Evolutionary conservation across 495 filamentous ascomycete species (phyloP), one percentile per base, ranked within the genome.

Genomic region (Daldinia vernicosa): DNA sequence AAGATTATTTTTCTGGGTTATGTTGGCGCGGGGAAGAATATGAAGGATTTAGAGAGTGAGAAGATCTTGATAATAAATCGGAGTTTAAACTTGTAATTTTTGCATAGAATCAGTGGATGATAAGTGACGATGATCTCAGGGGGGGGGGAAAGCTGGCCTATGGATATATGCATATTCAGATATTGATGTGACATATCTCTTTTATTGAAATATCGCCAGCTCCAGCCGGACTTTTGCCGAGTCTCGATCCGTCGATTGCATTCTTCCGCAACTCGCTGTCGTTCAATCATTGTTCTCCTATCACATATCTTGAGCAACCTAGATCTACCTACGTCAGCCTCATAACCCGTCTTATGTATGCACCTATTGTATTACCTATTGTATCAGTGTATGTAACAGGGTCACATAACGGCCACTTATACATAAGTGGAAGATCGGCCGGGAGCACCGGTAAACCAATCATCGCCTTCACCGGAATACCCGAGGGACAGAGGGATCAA

Each of bases 381-480:
- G n/a, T n/a, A n/a, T n/a, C n/a, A n/a, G n/a, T n/a, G n/a, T n/a
- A n/a, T n/a, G 37, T 28, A 47, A 37, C 26, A 43, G 9, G 43
- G 22, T 50, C 27, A 53, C 50, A 30, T 53, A 53, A 53, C 24
- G 24, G 27, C 50, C 50, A 37, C 51, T 12, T 55, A 68, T 43
- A 27, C 39, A 24, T 54, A 67, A 59, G 24, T 72, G 56, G 64
- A 35, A 54, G 50, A 66, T 62, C 62, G 51, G 37, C 61, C 66
- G 66, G 70, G n/a, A 73, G 66, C 51, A 61, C 70, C 70, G 61
- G 63, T 52, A 66, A 60, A 53, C 70, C 60, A 69, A 73, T 69
- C 52, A 66, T 30, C 57, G 58, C 35, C 28, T 37, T 28, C 24
- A 43, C 56, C 17, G 12, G 33, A 19, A 57, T 12, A 67, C 45